Conservation (phyloP, 2,329 filamentous ascomycete species). For the Thielaviopsis euricoi region DNA sequence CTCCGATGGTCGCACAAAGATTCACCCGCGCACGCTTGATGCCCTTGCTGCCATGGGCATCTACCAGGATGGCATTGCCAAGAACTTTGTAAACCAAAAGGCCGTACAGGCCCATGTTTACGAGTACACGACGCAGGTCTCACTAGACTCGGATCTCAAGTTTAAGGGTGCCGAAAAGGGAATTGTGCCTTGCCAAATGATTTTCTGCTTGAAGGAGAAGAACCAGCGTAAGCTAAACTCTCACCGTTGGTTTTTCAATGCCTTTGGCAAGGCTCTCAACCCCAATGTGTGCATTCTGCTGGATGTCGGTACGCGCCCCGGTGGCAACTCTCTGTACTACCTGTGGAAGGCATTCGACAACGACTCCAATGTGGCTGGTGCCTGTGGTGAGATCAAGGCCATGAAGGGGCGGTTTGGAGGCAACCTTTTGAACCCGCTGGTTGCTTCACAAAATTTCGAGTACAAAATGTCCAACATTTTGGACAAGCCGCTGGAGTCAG, state of each 20-base stretch:
- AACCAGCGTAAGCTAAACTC: conserved; percentile 97
- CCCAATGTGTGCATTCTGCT: conserved; percentile 95
- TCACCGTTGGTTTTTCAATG: conserved; percentile 98
- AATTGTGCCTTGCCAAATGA: conserved; percentile 93
- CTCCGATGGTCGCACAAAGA: conserved; percentile 76
- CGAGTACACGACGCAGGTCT: conserved; percentile 97
- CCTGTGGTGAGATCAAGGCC: conserved; percentile 93
- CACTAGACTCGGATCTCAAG: conserved; percentile 83
- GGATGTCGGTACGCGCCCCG: conserved; percentile 88
- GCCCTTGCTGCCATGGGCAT: conserved; percentile 92
- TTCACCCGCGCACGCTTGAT: conserved; percentile 84
- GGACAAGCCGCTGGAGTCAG: conserved; percentile 90
- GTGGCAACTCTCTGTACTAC: conserved; percentile 82
- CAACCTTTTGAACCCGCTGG: conserved; percentile 79
- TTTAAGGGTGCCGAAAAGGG: conserved; percentile 99
- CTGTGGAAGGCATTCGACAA: conserved; percentile 98
- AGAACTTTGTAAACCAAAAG: conserved; percentile 93
- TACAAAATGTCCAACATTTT: conserved; percentile 99
- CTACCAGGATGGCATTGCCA: conserved; percentile 95
- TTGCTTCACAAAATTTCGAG: conserved; percentile 96
- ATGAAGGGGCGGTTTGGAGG: conserved; percentile 77
- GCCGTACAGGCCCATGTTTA: conserved; percentile 95
- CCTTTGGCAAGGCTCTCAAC: conserved; percentile 79
- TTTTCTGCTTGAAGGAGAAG: conserved; percentile 96
- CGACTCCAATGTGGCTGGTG: conserved; percentile 91